Evolutionary conservation across 202 grass and related monocot species (phyloP).

Genomic region (Saccharum hybrid): DNA sequence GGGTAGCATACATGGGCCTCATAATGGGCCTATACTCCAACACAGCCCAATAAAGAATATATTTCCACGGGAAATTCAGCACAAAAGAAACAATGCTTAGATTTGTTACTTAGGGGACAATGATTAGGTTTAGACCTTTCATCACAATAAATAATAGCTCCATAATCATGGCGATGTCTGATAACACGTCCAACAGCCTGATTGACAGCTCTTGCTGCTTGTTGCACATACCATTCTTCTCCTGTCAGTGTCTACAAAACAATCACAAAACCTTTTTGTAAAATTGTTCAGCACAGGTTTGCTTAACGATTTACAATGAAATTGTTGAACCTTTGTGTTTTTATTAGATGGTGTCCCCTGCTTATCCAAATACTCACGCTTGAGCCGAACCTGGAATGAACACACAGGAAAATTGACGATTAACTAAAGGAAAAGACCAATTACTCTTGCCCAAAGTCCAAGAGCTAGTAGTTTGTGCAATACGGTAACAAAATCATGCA

Average conservation of each 20-base stretch:
- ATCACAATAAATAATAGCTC: conserved; percentile 96
- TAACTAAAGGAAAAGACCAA: conserved; percentile 32
- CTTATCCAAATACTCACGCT: conserved; percentile 92
- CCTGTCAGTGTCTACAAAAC: conserved; percentile 76
- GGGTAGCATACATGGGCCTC: too few species aligned
- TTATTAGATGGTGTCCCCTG: conserved; percentile 58
- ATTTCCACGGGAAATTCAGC: conserved; percentile 7
- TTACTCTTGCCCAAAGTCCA: neutral
- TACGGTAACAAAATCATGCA: neutral
- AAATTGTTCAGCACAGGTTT: conserved; percentile 16
- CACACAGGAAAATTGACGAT: conserved; percentile 35
- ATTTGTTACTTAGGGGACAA: conserved; percentile 19
- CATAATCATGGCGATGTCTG: conserved; percentile 90
- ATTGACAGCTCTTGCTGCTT: conserved; percentile 96
- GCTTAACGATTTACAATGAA: conserved; percentile 11
- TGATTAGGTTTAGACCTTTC: conserved; percentile 73
- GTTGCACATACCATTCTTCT: conserved; percentile 92
- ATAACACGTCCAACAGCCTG: conserved; percentile 96
- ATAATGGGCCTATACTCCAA: too few species aligned
- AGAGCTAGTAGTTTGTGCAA: conserved; percentile 17
- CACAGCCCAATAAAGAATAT: conserved; percentile 15
- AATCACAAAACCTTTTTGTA: conserved; percentile 12
- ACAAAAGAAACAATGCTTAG: conserved; percentile 42
- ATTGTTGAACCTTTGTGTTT: conserved; percentile 55
- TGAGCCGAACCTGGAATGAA: conserved; percentile 79